These are phyloP conservation scores for Calonectria pseudoreteaudii DNA, from an alignment of 2,329 filamentous ascomycete species.

Conservation along the genomic window DNA sequence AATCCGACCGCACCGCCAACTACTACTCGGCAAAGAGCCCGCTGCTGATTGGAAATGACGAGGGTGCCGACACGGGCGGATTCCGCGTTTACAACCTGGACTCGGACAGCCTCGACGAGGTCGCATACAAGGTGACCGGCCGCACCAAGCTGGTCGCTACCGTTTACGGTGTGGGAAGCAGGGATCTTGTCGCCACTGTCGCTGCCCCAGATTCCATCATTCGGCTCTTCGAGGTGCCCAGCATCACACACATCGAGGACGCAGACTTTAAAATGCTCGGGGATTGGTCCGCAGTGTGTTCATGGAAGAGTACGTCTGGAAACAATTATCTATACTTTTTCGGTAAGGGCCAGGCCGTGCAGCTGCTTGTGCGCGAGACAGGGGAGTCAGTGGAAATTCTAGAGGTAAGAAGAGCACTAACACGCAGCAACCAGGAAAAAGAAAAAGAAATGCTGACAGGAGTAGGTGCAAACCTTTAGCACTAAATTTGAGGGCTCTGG, in stretches of 20 bases:
- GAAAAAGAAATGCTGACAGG: constrained; percentile 14
- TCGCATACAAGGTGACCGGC: constrained; percentile 49
- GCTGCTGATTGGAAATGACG: constrained; percentile 60
- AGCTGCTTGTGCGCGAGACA: constrained; percentile 51
- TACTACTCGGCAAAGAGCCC: constrained; percentile 52
- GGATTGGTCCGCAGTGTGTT: constrained; percentile 61
- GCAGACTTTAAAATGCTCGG: constrained; percentile 52
- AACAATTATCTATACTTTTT: constrained; percentile 60
- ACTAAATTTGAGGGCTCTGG: constrained; percentile 56
- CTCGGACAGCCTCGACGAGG: constrained; percentile 46
- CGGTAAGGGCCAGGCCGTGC: constrained; percentile 54
- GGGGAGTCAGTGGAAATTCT: constrained; percentile 49
- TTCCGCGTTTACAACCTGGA: constrained; percentile 53
- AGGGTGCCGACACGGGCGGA: constrained; percentile 55
- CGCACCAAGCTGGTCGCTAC: constrained; percentile 59
- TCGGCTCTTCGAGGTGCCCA: constrained; percentile 51
- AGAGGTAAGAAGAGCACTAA: constrained; percentile 45
- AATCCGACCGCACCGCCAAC: constrained; percentile 55
- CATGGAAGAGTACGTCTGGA: constrained; percentile 55
- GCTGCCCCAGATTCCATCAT: constrained; percentile 57
- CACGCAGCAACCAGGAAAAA: background rate
- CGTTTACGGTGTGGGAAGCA: constrained; percentile 50
- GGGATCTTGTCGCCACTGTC: constrained; percentile 55
- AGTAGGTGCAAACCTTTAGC: constrained; percentile 56
- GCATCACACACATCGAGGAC: constrained; percentile 45